Base-by-base conservation (phyloP, 164 flowering plant species). In the Nymphaea thermarum region DNA sequence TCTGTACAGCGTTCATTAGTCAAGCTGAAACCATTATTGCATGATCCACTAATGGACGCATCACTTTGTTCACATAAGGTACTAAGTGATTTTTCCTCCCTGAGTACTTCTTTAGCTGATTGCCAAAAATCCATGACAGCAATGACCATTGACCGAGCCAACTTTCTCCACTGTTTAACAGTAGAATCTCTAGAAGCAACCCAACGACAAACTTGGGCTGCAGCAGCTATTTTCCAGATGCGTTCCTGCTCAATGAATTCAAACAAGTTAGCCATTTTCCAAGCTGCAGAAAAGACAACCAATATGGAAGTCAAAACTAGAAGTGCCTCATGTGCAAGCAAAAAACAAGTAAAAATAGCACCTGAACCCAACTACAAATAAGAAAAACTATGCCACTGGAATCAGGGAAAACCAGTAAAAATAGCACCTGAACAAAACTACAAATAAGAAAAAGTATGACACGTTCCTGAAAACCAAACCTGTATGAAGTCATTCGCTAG, bases 401-500 rank as follows among this genome's bases (percentile, higher is more conserved):
- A 25, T 25, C 36, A 25, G 36, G 36, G 36, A 25, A 25, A 25
- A 25, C 36, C 36, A 25, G 36, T 25, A 25, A 25, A 51, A 51
- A 51, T 51, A 51, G 8, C 2, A 15, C 57, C 57, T 6, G 7
- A 47, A 6, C 55, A 51, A 51, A 51, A 51, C 57, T 51, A 10
- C 12, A 51, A 10, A 2, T 51, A 51, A 51, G 57, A 51, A 51
- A 5, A 8, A 51, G 14, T 15, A 51, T 51, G 57, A 25, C 36
- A 25, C 36, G 36, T 25, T 25, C 36, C 36, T 25, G 36, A 25
- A 25, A 25, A 57, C 42, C 77, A 76, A 42, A 91, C 99, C 99
- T 95, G 99, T 36, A 84, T 82, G 82, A 93, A 92, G 79, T 95
- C 99, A 89, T 95, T 87, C 61, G 99, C 99, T 81, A 93, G 70